Conservation (phyloP, 305 asterid species). For the Fraxinus ornus region DNA sequence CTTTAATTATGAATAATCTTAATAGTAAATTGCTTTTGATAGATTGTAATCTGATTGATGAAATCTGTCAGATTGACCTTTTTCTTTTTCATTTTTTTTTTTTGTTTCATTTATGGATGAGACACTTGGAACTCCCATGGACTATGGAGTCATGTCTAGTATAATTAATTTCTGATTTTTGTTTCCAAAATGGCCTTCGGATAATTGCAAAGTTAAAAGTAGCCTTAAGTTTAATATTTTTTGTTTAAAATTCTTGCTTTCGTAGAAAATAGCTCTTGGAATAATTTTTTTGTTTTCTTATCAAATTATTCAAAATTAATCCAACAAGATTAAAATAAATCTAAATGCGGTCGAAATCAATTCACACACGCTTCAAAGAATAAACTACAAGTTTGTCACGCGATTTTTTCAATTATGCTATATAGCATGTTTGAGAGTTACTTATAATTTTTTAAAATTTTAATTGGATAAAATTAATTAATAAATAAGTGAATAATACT, state of each 20-base stretch:
- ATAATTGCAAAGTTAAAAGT: neutral
- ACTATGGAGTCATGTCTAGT: too few relatives aligned
- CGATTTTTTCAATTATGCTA: too few relatives aligned
- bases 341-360: too few relatives aligned
- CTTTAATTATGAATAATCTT: constrained; percentile 5
- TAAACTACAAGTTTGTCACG: neutral
- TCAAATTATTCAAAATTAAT: too few relatives aligned
- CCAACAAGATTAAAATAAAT: too few relatives aligned
- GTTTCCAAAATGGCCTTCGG: too few relatives aligned
- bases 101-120: neutral
- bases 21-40: neutral
- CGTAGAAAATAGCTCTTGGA: neutral
- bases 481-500: neutral
- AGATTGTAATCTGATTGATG: neutral
- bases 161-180: too few relatives aligned
- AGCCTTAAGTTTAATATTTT: neutral
- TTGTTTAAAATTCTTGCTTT: too few relatives aligned
- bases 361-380: too few relatives aligned
- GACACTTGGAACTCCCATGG: neutral
- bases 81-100: neutral
- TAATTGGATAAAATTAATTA: too few relatives aligned
- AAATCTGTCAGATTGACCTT: neutral
- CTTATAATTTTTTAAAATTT: too few relatives aligned
- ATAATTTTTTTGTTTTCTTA: too few relatives aligned
- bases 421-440: neutral